phyloP scores from a whole-genome alignment of 1,139 yeast species.

The Pichia inconspicua region DNA sequence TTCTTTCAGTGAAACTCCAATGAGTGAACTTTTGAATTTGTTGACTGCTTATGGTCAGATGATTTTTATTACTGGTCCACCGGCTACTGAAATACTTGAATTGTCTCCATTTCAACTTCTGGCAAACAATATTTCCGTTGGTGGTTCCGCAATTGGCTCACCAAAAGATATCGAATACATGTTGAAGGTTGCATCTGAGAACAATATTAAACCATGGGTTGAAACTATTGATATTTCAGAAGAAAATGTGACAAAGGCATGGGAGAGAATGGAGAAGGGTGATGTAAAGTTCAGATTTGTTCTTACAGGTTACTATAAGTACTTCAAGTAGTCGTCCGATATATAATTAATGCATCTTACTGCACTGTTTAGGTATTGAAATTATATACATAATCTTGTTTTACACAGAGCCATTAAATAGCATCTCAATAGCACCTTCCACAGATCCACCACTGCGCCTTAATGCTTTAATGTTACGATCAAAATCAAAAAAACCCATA shows the following conservation, averaged over 20 bases:
- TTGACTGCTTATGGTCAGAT: conserved; percentile 37
- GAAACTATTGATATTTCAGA: conserved; percentile 47
- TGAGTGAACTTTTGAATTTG: conserved; percentile 30
- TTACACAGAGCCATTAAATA: conserved; percentile 48
- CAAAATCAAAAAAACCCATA: conserved; percentile 93
- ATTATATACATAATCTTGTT: not conserved
- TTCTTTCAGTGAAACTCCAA: conserved; percentile 32
- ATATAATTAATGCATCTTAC: not conserved
- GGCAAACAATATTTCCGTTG: conserved; percentile 29
- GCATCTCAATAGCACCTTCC: conserved; percentile 90
- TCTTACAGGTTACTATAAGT: conserved; percentile 45
- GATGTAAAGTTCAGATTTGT: conserved; percentile 61
- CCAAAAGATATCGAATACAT: conserved; percentile 48
- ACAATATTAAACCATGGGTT: conserved; percentile 49
- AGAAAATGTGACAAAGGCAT: conserved; percentile 41
- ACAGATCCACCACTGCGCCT: conserved; percentile 96
- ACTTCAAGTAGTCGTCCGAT: conserved; percentile 9
- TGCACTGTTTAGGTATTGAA: not conserved
- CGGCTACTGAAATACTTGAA: conserved; percentile 26
- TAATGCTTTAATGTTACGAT: conserved; percentile 81
- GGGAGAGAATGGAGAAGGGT: conserved; percentile 42
- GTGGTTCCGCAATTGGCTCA: conserved; percentile 34
- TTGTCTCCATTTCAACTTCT: conserved; percentile 27
- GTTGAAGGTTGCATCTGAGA: conserved; percentile 46
- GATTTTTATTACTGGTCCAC: conserved; percentile 40